A percentile compares a stretch with the other conserved stretches of the same genome.
Evolutionary conservation across 1,284 basidiomycete species (phyloP).

Genomic region (Ganoderma multipileum): DNA sequence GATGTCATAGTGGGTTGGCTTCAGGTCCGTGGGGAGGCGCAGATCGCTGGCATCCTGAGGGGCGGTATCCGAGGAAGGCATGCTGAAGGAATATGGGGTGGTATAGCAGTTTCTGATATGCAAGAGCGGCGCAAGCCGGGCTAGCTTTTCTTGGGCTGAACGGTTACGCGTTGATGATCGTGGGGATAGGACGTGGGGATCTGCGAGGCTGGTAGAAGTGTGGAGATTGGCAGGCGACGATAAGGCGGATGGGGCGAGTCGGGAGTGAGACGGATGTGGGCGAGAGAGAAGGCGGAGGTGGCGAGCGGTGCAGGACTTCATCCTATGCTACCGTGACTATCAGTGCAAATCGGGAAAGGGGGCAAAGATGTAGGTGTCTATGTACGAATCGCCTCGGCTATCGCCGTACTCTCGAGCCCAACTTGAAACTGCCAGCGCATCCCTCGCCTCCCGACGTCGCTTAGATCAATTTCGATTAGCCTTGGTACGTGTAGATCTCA

Average conservation of each 20-base stretch:
- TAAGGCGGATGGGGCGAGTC: not conserved
- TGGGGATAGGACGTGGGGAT: not conserved
- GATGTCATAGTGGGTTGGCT: constrained; percentile 85
- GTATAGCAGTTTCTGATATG: constrained; percentile 21
- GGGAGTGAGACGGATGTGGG: not conserved
- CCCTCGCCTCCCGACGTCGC: not conserved
- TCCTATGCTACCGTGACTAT: not conserved
- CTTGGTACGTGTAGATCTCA: not conserved
- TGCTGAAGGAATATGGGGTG: constrained; percentile 17
- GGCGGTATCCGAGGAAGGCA: constrained; percentile 20
- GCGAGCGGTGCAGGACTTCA: not conserved
- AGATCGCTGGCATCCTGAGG: constrained; percentile 50
- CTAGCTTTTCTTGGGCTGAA: constrained; percentile 8
- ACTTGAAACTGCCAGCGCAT: not conserved
- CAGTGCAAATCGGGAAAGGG: not conserved
- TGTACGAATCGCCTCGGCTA: constrained; percentile 16
- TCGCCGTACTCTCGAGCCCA: not conserved
- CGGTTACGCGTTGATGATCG: not conserved
- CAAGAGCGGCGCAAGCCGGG: constrained; percentile 13
- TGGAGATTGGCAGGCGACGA: not conserved
- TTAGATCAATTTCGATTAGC: not conserved
- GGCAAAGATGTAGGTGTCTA: constrained; percentile 2
- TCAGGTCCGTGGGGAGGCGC: constrained; percentile 79
- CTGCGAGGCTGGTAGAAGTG: not conserved
- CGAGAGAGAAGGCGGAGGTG: not conserved